A percentile compares a stretch with the other conserved stretches of the same genome.
Evolutionary conservation across 495 filamentous ascomycete species (phyloP).

Genomic region (Cenococcum geophilum): DNA sequence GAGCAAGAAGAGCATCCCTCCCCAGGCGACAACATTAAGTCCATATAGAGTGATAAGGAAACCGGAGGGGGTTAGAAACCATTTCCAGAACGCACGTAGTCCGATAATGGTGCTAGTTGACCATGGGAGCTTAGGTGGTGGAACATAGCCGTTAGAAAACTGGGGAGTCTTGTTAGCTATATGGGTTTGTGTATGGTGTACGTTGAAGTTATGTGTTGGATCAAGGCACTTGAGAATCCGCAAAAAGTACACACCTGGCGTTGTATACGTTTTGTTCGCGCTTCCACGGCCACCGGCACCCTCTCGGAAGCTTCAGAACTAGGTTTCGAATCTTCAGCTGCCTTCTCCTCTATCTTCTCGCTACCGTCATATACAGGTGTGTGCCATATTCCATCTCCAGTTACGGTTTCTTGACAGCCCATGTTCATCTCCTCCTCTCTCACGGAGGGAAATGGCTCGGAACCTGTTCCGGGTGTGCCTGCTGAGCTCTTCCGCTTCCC

Average conservation of each 20-base stretch:
- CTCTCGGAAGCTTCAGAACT: slow-evolving; percentile 2
- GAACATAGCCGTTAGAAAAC: slow-evolving; percentile 60
- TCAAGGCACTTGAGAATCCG: too few relatives aligned
- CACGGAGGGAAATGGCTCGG: slow-evolving; percentile 28
- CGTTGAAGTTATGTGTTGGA: too few relatives aligned
- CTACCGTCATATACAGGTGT: slow-evolving; percentile 11
- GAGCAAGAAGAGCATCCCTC: slow-evolving; percentile 82
- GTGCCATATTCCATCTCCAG: background rate
- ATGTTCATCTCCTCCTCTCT: slow-evolving; percentile 27
- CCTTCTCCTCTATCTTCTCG: slow-evolving; percentile 6
- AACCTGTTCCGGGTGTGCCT: slow-evolving; percentile 4
- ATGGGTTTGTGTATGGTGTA: too few relatives aligned
- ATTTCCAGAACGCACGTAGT: slow-evolving; percentile 49
- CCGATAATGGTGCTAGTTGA: slow-evolving; percentile 48
- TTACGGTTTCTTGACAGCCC: slow-evolving; percentile 1
- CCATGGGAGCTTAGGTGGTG: slow-evolving; percentile 61
- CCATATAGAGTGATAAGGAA: slow-evolving; percentile 72
- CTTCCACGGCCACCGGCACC: background rate
- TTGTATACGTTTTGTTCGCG: background rate
- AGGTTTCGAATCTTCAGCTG: slow-evolving; percentile 2
- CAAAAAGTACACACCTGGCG: background rate
- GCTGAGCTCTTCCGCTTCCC: slow-evolving; percentile 3
- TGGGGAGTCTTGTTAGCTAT: background rate
- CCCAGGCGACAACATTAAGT: slow-evolving; percentile 79
- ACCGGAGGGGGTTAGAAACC: slow-evolving; percentile 62